Evolutionary conservation across 1,139 yeast genomes (phyloP), one percentile per base, ranked within the genome.

Genomic region (Diutina rugosa): DNA sequence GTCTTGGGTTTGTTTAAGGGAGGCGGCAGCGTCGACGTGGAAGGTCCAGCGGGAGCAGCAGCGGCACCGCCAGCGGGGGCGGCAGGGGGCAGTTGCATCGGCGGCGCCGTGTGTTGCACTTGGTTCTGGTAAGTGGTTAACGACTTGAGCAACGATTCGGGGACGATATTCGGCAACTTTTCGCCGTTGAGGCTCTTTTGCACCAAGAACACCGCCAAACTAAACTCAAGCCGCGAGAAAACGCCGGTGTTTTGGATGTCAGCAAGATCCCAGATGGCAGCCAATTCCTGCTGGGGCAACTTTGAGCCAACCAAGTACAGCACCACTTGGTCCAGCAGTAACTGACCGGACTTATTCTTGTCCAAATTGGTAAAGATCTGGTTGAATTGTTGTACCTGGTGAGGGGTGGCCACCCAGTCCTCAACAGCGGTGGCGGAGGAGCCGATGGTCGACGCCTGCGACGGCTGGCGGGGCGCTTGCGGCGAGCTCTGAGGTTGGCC

Each of bases 201-300:
- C 12, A 93, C 95, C 63, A 93, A 79, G 67, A 86, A 93, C 87
- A 93, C 87, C 14, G 99, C 98, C 66, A 93, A 87, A 2, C 95
- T 84, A 69, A 95, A 93, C 68, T 93, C 99, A 60, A 81, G 74
- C 65, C 80, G 84, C 49, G 89, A 79, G 65, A 95, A 89, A 55
- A 80, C 79, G 45, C 97, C 98, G 53, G 90, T 82, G 69, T 90
- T 90, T 63, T 89, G 88, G 59, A 90, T 79, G 69, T 95, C 98
- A 6, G 98, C 84, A 64, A 93, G 77, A 69, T 93, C 98, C 99
- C 99, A 95, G 52, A 95, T 84, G 38, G 82, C 75, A 1, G 99
- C 99, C 62, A 95, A 77, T 46, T 82, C 85, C 58, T 89, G 95
- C 65, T 91, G 97, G 54, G 84, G 78, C 59, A 95, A 79, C 61